Evolutionary conservation across 2,329 filamentous ascomycete species (phyloP).

Genomic region (Phaeosphaeria sp.): DNA sequence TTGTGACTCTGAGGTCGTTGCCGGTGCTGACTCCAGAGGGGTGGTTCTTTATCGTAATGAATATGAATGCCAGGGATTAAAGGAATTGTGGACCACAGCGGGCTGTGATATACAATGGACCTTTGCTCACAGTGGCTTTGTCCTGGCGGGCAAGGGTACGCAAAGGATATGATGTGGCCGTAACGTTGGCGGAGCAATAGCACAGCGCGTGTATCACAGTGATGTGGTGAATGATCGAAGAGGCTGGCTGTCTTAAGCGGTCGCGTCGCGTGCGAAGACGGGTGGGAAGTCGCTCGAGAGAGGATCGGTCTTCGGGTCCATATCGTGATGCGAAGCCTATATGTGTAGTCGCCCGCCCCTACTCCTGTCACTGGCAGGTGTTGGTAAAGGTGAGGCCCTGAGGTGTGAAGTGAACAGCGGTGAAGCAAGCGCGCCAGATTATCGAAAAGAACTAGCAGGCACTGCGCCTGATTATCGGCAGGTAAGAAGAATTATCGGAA

Average conservation of each 20-base stretch:
- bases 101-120: slow-evolving; percentile 9
- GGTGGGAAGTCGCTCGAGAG: slow-evolving; percentile 46
- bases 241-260: slow-evolving; percentile 5
- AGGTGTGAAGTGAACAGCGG: slow-evolving; percentile 17
- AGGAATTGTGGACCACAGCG: slow-evolving; percentile 8
- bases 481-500: background rate
- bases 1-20: background rate
- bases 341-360: background rate
- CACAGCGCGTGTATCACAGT: background rate
- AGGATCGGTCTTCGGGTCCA: slow-evolving; percentile 45
- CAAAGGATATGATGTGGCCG: background rate
- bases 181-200: background rate
- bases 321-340: slow-evolving; percentile 17
- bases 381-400: slow-evolving; percentile 1
- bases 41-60: background rate
- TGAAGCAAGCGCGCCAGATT: slow-evolving; percentile 10
- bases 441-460: slow-evolving; percentile 1
- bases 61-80: slow-evolving; percentile 2
- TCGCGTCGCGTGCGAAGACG: slow-evolving; percentile 30
- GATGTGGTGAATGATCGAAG: background rate
- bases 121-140: background rate
- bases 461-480: background rate
- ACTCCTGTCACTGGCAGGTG: background rate
- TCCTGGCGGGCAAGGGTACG: background rate
- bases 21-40: slow-evolving; percentile 4